A percentile compares a stretch with the other conserved stretches of the same genome.
Evolutionary conservation across 768 basidiomycete genomes (phyloP).

Genomic region (Pleurotus salmoneostramineus): DNA sequence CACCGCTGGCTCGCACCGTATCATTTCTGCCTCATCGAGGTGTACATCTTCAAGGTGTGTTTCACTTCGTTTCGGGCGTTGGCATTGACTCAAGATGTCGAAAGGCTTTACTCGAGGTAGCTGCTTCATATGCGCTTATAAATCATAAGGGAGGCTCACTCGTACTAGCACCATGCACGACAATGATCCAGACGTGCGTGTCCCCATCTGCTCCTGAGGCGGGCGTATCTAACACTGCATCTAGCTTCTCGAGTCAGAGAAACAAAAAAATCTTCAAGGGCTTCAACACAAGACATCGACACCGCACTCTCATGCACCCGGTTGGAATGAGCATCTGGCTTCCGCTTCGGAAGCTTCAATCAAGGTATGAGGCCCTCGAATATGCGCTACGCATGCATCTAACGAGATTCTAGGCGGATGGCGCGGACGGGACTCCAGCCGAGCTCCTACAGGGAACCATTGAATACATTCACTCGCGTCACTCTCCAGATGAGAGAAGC

Average conservation of each 20-base stretch:
- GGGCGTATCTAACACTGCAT: too few relatives aligned
- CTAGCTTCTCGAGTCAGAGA: slow-evolving; percentile 51
- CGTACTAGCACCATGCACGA: slow-evolving; percentile 55
- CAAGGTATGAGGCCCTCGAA: slow-evolving; percentile 37
- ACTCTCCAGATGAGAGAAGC: slow-evolving; percentile 28
- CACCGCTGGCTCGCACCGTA: too few relatives aligned
- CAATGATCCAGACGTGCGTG: slow-evolving; percentile 50
- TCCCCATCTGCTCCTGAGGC: too few relatives aligned
- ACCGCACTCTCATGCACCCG: slow-evolving; percentile 52
- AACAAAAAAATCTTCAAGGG: slow-evolving; percentile 42
- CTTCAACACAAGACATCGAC: slow-evolving; percentile 43
- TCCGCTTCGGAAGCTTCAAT: slow-evolving; percentile 60
- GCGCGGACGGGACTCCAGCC: slow-evolving; percentile 3
- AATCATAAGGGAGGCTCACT: too few relatives aligned
- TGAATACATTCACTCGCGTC: slow-evolving; percentile 34
- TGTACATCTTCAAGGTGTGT: background rate
- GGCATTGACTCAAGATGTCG: background rate
- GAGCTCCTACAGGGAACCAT: too few relatives aligned
- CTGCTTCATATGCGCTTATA: too few relatives aligned
- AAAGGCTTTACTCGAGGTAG: background rate
- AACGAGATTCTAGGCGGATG: background rate
- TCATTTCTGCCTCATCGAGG: background rate
- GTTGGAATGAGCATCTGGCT: slow-evolving; percentile 70
- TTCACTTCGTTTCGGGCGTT: background rate
- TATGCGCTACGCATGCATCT: background rate